Base-by-base conservation (phyloP, 495 filamentous ascomycete species). In the Daldinia loculata region DNA sequence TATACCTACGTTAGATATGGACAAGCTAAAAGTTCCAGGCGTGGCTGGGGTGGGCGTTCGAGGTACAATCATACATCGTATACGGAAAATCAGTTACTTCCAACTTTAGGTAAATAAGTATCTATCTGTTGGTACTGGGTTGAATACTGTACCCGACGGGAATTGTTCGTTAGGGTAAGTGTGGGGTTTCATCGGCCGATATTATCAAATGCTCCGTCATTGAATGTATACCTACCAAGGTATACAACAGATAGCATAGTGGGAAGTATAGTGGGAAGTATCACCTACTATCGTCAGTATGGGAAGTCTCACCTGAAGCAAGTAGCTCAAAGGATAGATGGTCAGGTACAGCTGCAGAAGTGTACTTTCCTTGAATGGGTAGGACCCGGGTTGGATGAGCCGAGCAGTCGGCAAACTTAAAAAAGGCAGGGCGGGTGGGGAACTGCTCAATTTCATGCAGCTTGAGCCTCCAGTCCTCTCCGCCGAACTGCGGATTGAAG, bases 401-500 rank as follows among this genome's bases (percentile, higher is more conserved):
- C 66, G 70, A 73, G 56, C 65, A 30, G 65, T 73, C 70, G 70
- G 70, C 70, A 73, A 73, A 62, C 66, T 69, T 69, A 73, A 73
- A 73, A 70, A 73, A 69, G 64, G 61, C 56, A 69, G 70, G 52
- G 61, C 36, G 62, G 26, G 65, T 69, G 70, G 70, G 66, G 65
- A 56, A 65, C 70, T 66, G 70, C 48, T 59, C 64, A 69, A 73
- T 73, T 73, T 73, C 70, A 73, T 73, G 70, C 70, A 73, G 61
- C 70, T 73, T 73, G 70, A 73, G 70, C 70, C 70, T 69, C 67
- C 61, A 60, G 63, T 60, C 65, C 61, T 53, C 61, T 62, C 65
- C 63, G 53, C 55, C 39, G 58, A 53, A 50, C 51, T 30, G 27
- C 32, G 32, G 22, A 67, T 53, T 27, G 65, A 29, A 57, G 58